Base-by-base conservation (phyloP, 2,329 filamentous ascomycete genomes). In the Aspergillus tubingensis region DNA sequence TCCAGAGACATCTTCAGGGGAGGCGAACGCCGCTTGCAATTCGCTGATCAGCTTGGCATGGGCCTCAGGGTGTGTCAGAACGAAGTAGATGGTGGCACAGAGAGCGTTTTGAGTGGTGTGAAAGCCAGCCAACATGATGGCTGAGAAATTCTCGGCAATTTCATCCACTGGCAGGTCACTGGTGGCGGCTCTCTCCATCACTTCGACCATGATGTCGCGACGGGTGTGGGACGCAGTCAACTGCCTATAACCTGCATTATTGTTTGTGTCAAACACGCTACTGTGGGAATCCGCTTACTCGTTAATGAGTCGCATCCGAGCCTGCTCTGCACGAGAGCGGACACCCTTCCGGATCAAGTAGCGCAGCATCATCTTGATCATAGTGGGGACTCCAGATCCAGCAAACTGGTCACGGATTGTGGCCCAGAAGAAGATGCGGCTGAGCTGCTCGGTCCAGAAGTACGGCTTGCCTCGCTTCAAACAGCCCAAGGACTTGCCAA, bases 71-170 rank as follows among this genome's bases (percentile, higher is more conserved):
- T 70, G 68, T 15, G 67, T 70, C 27, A 70, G 57, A 23, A 69
- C 68, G n/a, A 70, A 65, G 59, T 67, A 70, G 38, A 70, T 69
- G 23, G 63, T 63, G 6, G 68, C 68, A 27, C 68, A 70, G 21
- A 70, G 63, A 10, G 68, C 66, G 21, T 70, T 69, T 17, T 68
- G 67, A 1, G 68, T 70, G 1, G 68, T 70, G 44, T 70, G 68
- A 19, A 70, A 70, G 6, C 68, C 68, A 13, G 68, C 68, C 43
- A 70, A 47, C 68, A 70, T 70, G 38, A 70, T 69, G n/a, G 68
- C 68, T 8, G 67, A 69, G 52, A 70, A 70, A 11, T 70, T 70
- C 49, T 70, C 68, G 3, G 67, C 67, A 36, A 70, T 68, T 39
- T 70, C 68, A 5, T 54, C 17, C n/a, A 67, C 61, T 0, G 65